Percentiles rank a stretch among this genome's conserved stretches.
Evolutionary conservation across 805 yeast genomes (phyloP).

Genomic region (Schwanniomyces vanrijiae): DNA sequence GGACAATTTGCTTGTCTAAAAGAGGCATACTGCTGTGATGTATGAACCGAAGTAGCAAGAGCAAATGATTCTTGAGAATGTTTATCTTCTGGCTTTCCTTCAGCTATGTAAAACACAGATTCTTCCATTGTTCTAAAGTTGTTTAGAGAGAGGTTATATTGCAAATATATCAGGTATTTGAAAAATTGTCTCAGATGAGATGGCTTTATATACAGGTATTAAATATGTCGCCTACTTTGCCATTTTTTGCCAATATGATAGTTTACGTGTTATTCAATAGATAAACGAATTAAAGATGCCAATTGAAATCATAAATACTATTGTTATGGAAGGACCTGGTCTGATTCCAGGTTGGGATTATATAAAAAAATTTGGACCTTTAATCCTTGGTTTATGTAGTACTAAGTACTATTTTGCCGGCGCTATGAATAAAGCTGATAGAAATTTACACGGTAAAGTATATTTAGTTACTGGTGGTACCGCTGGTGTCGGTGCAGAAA

Average conservation of each 20-base stretch:
- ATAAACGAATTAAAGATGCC: constrained; percentile 58
- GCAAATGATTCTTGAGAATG: constrained; percentile 45
- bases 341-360: constrained; percentile 72
- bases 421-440: constrained; percentile 81
- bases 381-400: constrained; percentile 42
- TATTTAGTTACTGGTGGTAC: constrained; percentile 90
- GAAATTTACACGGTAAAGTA: constrained; percentile 89
- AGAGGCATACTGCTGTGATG: constrained; percentile 47
- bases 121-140: constrained; percentile 44
- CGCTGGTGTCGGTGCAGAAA: constrained; percentile 80
- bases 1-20: constrained; percentile 54
- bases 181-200: constrained; percentile 4
- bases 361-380: constrained; percentile 59
- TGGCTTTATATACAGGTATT: neutral
- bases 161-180: neutral
- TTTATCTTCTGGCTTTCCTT: constrained; percentile 45
- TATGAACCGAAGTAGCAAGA: constrained; percentile 42
- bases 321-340: constrained; percentile 69
- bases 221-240: neutral
- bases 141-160: neutral
- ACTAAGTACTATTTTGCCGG: constrained; percentile 80
- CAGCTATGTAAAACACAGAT: constrained; percentile 46
- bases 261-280: neutral
- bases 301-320: constrained; percentile 70
- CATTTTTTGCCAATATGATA: neutral